Evolutionary conservation across 305 asterid species (phyloP).

Genomic region (Fraxinus xanthoxyloides): DNA sequence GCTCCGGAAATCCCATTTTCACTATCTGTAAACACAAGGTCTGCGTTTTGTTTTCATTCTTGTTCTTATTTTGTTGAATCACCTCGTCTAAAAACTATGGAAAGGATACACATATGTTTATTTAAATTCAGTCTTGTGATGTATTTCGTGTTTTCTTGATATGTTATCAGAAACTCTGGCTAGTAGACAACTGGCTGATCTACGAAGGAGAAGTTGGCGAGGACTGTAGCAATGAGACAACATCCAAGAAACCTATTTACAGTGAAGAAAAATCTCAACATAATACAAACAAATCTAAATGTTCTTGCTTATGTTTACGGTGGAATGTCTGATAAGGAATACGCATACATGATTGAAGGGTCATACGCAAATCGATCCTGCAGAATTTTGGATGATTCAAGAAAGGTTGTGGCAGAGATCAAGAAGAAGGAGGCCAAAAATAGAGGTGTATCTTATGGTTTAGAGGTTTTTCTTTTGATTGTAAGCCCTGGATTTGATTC

Average conservation of each 20-base stretch:
- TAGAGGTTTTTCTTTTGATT: conserved; percentile 54
- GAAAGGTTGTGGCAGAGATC: conserved; percentile 56
- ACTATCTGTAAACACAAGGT: conserved; percentile 65
- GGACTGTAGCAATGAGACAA: conserved; percentile 7
- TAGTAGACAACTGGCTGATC: conserved; percentile 59
- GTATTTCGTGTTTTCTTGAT: not conserved
- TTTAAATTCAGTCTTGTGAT: not conserved
- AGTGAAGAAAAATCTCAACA: conserved; percentile 42
- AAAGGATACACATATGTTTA: too few relatives aligned
- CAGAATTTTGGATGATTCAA: conserved; percentile 55
- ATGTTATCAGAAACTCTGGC: conserved; percentile 44
- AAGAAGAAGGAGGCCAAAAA: conserved; percentile 48
- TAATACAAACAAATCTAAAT: conserved; percentile 28
- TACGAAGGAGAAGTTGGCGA: conserved; percentile 62
- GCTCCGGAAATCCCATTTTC: conserved; percentile 49
- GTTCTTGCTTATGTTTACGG: conserved; percentile 54
- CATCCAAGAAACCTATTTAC: conserved; percentile 42
- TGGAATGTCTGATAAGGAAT: conserved; percentile 32
- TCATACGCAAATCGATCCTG: conserved; percentile 57
- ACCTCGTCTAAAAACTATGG: not conserved
- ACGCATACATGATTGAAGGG: conserved; percentile 52
- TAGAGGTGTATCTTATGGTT: conserved; percentile 53
- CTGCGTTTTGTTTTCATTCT: not conserved
- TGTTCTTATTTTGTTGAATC: not conserved
- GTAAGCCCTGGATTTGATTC: conserved; percentile 47